Evolutionary conservation across 2,329 filamentous ascomycete species (phyloP).

Genomic region (Raffaelea deltoideospora): DNA sequence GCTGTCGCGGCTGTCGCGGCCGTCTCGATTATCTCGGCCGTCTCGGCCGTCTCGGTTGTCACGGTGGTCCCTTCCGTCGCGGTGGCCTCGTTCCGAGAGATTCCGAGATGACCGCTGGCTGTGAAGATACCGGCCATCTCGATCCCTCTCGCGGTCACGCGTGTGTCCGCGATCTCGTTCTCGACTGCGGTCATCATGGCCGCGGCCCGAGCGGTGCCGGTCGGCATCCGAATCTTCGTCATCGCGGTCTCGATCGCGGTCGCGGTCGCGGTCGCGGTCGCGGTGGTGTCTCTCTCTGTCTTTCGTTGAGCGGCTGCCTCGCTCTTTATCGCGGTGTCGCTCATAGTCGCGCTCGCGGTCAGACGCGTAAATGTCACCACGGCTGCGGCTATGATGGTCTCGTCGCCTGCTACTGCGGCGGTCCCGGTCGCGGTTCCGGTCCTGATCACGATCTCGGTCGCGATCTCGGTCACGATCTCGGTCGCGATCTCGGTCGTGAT

Average conservation of each 20-base stretch:
- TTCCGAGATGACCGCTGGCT: neutral
- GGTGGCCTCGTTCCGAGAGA: constrained; percentile 1
- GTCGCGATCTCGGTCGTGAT: too few relatives aligned
- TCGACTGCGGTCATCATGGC: constrained; percentile 13
- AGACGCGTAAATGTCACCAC: too few relatives aligned
- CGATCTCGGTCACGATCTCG: too few relatives aligned
- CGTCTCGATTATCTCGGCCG: constrained; percentile 2
- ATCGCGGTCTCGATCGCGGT: constrained; percentile 16
- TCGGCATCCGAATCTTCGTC: constrained; percentile 4
- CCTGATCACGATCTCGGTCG: too few relatives aligned
- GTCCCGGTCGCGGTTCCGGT: constrained; percentile 16
- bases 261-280: constrained; percentile 17
- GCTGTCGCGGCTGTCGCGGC: constrained; percentile 7
- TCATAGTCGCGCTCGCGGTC: constrained; percentile 22
- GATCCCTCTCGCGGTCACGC: constrained; percentile 11
- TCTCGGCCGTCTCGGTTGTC: constrained; percentile 1
- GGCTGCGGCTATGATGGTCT: constrained; percentile 13
- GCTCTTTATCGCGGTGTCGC: constrained; percentile 26
- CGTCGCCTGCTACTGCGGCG: constrained; percentile 11
- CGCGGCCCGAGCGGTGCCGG: constrained; percentile 14
- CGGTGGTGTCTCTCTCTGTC: constrained; percentile 17
- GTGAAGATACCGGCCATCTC: constrained; percentile 13
- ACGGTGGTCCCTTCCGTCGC: constrained; percentile 2
- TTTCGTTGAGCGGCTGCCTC: constrained; percentile 21
- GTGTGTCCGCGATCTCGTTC: constrained; percentile 17